These are phyloP conservation scores for Ophiosphaerella herpotricha DNA, from an alignment of 2,329 filamentous ascomycete species.

Conservation along the genomic window DNA sequence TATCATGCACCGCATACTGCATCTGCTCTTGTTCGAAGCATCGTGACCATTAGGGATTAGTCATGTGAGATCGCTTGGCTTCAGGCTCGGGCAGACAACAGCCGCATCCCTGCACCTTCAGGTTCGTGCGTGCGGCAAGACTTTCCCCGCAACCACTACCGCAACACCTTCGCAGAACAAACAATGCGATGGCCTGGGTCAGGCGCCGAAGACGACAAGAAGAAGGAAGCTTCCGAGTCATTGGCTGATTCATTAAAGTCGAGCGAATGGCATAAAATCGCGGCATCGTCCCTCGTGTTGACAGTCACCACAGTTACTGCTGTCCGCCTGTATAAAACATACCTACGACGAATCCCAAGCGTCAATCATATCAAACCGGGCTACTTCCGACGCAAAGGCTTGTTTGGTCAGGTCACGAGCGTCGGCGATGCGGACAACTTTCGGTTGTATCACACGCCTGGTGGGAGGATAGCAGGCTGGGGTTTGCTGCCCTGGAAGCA, in stretches of 20 bases:
- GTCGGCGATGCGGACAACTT: constrained; percentile 98
- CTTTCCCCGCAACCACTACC: constrained; percentile 5
- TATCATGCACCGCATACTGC: too few relatives aligned
- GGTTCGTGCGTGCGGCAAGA: neutral
- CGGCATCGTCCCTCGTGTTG: constrained; percentile 60
- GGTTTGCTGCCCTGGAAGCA: constrained; percentile 78
- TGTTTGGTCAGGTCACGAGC: constrained; percentile 86
- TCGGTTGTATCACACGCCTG: constrained; percentile 90
- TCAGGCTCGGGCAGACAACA: neutral
- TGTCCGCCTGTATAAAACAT: constrained; percentile 67
- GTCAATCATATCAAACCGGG: constrained; percentile 74
- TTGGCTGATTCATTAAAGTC: constrained; percentile 48
- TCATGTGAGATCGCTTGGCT: neutral
- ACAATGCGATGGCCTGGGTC: constrained; percentile 51
- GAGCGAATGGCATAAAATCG: constrained; percentile 57
- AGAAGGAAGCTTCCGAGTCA: constrained; percentile 46
- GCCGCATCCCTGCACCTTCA: neutral
- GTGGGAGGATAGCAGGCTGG: constrained; percentile 86
- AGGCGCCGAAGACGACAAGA: constrained; percentile 37
- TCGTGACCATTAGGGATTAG: neutral
- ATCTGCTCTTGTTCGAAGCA: neutral
- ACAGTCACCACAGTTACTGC: constrained; percentile 61
- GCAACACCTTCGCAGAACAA: constrained; percentile 27
- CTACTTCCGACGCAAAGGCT: constrained; percentile 73
- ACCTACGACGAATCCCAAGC: constrained; percentile 82